Base-by-base conservation (phyloP, 768 basidiomycete genomes). In the Agaricus blazei region DNA sequence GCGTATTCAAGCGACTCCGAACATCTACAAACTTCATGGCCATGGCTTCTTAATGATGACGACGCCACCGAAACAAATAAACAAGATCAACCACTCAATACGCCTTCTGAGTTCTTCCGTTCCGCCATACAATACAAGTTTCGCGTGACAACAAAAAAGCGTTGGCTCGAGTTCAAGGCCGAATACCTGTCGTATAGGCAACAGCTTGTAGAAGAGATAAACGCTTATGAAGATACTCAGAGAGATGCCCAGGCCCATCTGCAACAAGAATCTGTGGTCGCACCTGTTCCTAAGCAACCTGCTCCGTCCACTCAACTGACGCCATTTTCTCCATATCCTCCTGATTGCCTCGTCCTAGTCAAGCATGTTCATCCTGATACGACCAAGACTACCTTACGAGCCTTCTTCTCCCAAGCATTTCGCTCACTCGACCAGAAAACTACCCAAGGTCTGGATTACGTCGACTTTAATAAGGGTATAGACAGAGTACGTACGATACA, bases 381-480 rank as follows among this genome's bases (percentile, higher is more conserved):
- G 26, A 93, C 91, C 65, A 92, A 91, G 67, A 92, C 90, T 0
- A 85, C 87, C 0, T 73, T 93, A 14, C 85, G 82, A 44, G 66
- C 72, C 2, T 65, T 90, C 4, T 84, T 92, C 58, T 62, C 73
- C 0, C 64, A 63, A 6, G 75, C 80, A 2, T 76, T 83, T 43
- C 58, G 62, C 23, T 9, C 19, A 9, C 27, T 34, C 19, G 15
- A 27, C 8, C 48, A 55, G 26, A 51, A 58, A 27, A 54, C 62
- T 42, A 34, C 57, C 27, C 68, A 70, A 6, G 80, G 74, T 1
- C 66, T 93, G 28, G 87, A 92, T 63, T 93, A 93, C 53, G 78
- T 92, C 15, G 90, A 93, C 68, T 92, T 81, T 65, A 82, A 65
- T 19, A 92, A 90, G 65, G 85, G 87, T 14, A 83, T 87, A 75